Conservation (phyloP, 2,329 filamentous ascomycete species). For the Colletotrichum destructivum region DNA sequence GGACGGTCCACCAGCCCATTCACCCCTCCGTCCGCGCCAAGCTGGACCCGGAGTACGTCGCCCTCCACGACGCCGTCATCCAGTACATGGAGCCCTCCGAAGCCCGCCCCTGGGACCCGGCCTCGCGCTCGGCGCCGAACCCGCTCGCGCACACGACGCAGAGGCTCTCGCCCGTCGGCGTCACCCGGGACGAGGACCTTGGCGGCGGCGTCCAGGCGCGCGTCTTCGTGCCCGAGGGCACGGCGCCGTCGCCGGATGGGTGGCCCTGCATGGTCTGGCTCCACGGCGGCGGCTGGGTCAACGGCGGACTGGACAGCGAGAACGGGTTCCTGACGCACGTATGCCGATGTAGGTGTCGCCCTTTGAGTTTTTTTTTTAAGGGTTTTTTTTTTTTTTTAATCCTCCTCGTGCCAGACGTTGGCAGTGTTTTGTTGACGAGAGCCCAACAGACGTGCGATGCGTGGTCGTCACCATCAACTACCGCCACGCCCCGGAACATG, state of each 20-base stretch:
- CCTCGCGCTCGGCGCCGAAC: constrained; percentile 9
- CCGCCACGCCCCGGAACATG: constrained; percentile 54
- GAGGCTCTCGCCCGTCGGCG: constrained; percentile 9
- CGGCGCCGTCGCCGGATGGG: constrained; percentile 43
- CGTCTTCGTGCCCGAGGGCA: constrained; percentile 50
- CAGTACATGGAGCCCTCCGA: constrained; percentile 56
- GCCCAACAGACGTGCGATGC: constrained; percentile 45
- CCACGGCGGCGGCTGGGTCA: constrained; percentile 58
- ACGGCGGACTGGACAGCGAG: constrained; percentile 53
- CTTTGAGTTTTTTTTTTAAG: neutral
- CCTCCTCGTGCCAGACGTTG: too few relatives aligned
- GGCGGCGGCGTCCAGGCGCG: constrained; percentile 49
- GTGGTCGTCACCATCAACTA: constrained; percentile 53
- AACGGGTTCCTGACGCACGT: constrained; percentile 52
- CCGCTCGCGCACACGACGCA: constrained; percentile 25
- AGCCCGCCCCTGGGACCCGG: constrained; percentile 50
- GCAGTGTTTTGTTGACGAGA: neutral
- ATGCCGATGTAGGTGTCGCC: constrained; percentile 43
- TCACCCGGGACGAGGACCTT: constrained; percentile 41
- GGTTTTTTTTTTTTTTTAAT: too few relatives aligned
- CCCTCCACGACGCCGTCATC: constrained; percentile 55
- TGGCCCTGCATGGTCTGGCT: constrained; percentile 58
- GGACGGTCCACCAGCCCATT: constrained; percentile 51
- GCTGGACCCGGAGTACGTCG: constrained; percentile 57
- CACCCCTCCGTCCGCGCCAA: constrained; percentile 49